These are phyloP conservation scores for Melastoma candidum DNA, from an alignment of 441 rosid genomes.

Conservation along the genomic window DNA sequence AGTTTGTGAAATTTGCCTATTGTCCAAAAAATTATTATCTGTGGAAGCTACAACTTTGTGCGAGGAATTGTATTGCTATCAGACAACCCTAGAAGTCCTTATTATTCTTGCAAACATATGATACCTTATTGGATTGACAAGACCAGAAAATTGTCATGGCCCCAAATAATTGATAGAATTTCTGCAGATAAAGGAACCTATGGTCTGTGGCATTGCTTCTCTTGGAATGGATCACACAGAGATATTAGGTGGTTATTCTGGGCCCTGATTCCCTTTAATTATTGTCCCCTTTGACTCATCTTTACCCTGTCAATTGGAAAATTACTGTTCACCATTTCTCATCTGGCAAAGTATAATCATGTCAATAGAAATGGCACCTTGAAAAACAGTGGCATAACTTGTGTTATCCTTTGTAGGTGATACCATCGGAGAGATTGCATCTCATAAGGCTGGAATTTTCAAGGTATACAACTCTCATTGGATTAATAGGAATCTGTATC, in stretches of 20 bases:
- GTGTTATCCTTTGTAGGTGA: conserved; percentile 38
- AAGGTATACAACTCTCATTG: conserved; percentile 44
- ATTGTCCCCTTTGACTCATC: background rate
- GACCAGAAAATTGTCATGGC: background rate
- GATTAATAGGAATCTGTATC: conserved; percentile 12
- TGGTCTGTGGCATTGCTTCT: conserved; percentile 79
- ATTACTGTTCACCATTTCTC: no score
- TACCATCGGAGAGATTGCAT: conserved; percentile 65
- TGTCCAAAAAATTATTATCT: background rate
- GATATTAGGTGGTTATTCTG: conserved; percentile 36
- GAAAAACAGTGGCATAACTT: conserved; percentile 1
- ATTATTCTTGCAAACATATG: background rate
- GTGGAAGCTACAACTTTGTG: background rate
- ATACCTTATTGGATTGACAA: conserved; percentile 1
- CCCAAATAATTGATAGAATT: conserved; percentile 12
- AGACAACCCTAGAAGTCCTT: background rate
- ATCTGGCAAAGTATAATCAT: no score
- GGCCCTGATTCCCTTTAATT: conserved; percentile 2
- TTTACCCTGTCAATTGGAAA: background rate
- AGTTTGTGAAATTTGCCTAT: background rate
- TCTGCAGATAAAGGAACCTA: conserved; percentile 64
- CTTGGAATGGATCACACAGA: conserved; percentile 90
- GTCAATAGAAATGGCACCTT: background rate
- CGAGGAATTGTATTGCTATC: background rate
- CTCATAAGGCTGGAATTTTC: conserved; percentile 85